Percentiles rank a stretch among this genome's conserved stretches.
Evolutionary conservation across 2,329 filamentous ascomycete species (phyloP).

Genomic region (Phialophora chinensis): DNA sequence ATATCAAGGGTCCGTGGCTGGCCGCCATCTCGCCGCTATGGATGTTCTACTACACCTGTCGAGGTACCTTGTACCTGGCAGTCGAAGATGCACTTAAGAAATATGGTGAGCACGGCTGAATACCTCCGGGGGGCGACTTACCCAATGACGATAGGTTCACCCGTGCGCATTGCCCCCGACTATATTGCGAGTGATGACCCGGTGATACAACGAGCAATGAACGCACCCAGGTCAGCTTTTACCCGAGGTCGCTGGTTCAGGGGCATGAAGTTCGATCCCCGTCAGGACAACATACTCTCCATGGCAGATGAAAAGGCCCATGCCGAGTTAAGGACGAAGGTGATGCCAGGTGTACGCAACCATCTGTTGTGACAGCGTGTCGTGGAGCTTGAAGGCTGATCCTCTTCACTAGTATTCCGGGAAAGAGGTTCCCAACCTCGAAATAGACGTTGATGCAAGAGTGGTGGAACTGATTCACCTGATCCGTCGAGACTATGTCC

Average conservation of each 20-base stretch:
- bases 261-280: conserved; percentile 29
- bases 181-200: conserved; percentile 17
- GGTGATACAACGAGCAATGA: conserved; percentile 32
- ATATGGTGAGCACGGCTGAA: conserved; percentile 29
- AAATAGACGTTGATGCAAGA: conserved; percentile 23
- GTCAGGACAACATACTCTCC: conserved; percentile 32
- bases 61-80: conserved; percentile 21
- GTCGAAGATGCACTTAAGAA: conserved; percentile 20
- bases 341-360: conserved; percentile 20
- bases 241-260: conserved; percentile 32
- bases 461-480: conserved; percentile 7
- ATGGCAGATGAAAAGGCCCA: conserved; percentile 27
- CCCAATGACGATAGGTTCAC: conserved; percentile 16
- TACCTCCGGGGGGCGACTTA: conserved; percentile 10
- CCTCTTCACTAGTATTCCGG: conserved; percentile 16
- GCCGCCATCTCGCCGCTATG: conserved; percentile 24
- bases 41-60: conserved; percentile 25
- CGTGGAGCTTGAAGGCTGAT: not conserved
- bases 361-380: not conserved
- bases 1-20: conserved; percentile 30
- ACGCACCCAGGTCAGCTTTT: conserved; percentile 30
- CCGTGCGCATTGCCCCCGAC: conserved; percentile 12
- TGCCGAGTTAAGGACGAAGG: conserved; percentile 28
- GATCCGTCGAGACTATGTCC: conserved; percentile 17
- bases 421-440: conserved; percentile 17